These are phyloP conservation scores for Citrus sp. DNA, from an alignment of 345 rosid genomes.

Conservation along the genomic window DNA sequence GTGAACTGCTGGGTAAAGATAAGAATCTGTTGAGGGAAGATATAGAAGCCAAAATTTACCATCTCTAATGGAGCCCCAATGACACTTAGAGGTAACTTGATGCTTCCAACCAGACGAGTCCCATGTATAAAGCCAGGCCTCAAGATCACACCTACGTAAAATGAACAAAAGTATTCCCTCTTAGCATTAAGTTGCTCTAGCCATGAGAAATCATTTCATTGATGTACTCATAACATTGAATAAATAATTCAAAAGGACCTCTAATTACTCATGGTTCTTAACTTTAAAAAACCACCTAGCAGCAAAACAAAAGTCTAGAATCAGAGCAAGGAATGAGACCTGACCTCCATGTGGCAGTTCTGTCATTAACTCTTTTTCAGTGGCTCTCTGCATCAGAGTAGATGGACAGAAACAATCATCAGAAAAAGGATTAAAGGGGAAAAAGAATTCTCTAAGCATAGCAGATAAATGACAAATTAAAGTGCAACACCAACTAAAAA, in stretches of 20 bases:
- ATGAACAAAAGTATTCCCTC: neutral
- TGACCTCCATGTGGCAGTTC: slow-evolving; percentile 46
- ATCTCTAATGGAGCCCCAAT: slow-evolving; percentile 63
- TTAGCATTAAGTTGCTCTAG: neutral
- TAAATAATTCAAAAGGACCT: neutral
- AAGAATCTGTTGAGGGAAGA: neutral
- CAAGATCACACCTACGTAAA: slow-evolving; percentile 38
- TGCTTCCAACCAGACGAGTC: slow-evolving; percentile 45
- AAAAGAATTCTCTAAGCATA: neutral
- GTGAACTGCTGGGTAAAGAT: too few species aligned
- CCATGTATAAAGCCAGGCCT: slow-evolving; percentile 76
- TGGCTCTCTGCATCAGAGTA: slow-evolving; percentile 43
- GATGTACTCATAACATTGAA: neutral
- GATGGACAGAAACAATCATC: slow-evolving; percentile 1
- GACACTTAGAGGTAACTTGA: slow-evolving; percentile 48
- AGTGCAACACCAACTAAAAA: neutral
- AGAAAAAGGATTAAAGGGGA: neutral
- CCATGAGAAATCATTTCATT: neutral
- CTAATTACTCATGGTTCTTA: neutral
- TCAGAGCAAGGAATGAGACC: neutral
- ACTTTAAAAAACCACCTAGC: neutral
- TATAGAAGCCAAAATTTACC: slow-evolving; percentile 24
- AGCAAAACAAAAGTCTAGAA: neutral
- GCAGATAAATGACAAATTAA: neutral
- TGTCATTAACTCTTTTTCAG: slow-evolving; percentile 46